Evolutionary conservation across 345 rosid species (phyloP), one percentile per base, ranked within the genome.

Genomic region (Acer yangbiense): DNA sequence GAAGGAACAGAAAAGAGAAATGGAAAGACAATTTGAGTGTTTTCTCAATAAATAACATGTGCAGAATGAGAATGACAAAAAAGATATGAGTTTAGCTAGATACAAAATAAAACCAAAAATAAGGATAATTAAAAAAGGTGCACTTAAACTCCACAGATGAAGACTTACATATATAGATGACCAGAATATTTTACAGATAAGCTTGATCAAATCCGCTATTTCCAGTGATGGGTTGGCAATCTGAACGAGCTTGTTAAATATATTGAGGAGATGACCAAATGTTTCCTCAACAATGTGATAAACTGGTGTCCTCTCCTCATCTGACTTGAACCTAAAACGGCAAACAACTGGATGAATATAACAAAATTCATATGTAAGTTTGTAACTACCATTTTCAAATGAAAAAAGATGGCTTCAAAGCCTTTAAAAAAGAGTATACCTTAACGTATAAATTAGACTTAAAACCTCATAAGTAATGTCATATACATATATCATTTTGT

Each of bases 141-240:
- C 68, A 66, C 32, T 52, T 55, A 21, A 61, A 20, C 35, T 6
- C 55, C 43, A 46, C 18, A 41, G 20, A 20, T 20, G 13, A 76
- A 71, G 71, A 88, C 99, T 88, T 86, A 97, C 99, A 83, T 97
- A 97, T 71, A 97, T 94, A 52, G 94, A 88, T 66, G 98, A 96
- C 99, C 97, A 96, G 89, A 96, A 96, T 81, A 96, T 94, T 90
- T 96, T 96, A 78, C 98, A 97, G 72, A 94, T 91, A 72, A 97
- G 95, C 91, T 97, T 97, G 79, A 97, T 91, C 82, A 89, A 80
- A 78, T 97, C 98, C 3, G 99, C 97, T 78, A 97, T 86, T 86
- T 91, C 98, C 74, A 96, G 52, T 29, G 99, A 76, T 39, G 99
- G 97, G 76, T 91, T 91, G 35, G 79, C 78, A 79, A 97, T 90